Conservation (phyloP, 805 yeast genomes). For the Candida montana region DNA sequence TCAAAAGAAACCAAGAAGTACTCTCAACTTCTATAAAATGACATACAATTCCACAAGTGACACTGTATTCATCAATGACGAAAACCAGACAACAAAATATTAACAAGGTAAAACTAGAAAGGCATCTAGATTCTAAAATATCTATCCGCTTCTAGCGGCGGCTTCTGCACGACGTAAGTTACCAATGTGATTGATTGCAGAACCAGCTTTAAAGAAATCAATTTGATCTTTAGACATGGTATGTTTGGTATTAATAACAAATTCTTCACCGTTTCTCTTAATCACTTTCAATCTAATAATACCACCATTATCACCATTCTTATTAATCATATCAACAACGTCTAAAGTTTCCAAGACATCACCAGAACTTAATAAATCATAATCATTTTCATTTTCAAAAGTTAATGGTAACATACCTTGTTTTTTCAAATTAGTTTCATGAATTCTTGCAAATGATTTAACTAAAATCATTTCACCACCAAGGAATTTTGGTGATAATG, state of each 20-base stretch:
- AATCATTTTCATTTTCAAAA: conserved; percentile 85
- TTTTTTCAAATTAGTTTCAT: conserved; percentile 95
- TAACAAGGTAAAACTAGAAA: no score
- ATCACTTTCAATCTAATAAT: conserved; percentile 63
- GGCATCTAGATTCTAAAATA: no score
- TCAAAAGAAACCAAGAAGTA: no score
- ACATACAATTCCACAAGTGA: no score
- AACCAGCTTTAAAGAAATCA: conserved; percentile 94
- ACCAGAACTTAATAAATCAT: conserved; percentile 72
- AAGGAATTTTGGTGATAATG: conserved; percentile 87
- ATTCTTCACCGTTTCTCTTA: conserved; percentile 64
- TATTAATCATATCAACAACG: conserved; percentile 68
- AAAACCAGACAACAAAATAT: no score
- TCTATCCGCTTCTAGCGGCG: conserved; percentile 8
- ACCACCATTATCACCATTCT: conserved; percentile 88
- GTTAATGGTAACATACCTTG: conserved; percentile 97
- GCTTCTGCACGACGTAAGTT: conserved; percentile 38
- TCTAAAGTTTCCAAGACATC: conserved; percentile 75
- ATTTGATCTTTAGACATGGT: conserved; percentile 97
- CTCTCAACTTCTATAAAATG: no score
- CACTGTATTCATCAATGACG: no score
- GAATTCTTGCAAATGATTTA: conserved; percentile 96
- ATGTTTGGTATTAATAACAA: conserved; percentile 75
- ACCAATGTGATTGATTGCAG: conserved; percentile 92
- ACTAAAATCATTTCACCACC: conserved; percentile 88